These are phyloP conservation scores for Solanum corneliomulleri DNA, from an alignment of 257 asterid genomes.

Conservation along the genomic window DNA sequence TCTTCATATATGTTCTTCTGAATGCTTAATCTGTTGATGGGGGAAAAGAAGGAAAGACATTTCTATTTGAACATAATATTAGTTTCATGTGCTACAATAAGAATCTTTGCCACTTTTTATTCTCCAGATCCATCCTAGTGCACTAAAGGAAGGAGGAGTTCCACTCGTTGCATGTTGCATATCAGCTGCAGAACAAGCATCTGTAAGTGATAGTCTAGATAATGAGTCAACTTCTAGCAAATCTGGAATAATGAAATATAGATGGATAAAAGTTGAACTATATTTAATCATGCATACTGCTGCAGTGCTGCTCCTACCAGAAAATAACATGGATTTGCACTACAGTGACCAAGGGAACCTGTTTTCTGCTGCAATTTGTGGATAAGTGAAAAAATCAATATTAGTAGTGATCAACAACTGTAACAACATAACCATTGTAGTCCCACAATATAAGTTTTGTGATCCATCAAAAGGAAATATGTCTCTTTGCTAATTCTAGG, in stretches of 20 bases:
- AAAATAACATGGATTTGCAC: neutral
- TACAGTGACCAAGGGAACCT: neutral
- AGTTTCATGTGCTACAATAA: neutral
- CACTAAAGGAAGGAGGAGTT: constrained; percentile 77
- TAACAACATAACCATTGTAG: neutral
- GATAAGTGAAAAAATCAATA: neutral
- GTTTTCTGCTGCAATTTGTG: neutral
- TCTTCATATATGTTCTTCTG: neutral
- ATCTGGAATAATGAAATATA: neutral
- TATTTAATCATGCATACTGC: neutral
- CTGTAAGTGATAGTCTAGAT: constrained; percentile 41
- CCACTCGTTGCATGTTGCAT: constrained; percentile 80
- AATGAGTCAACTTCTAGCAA: neutral
- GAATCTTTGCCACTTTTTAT: neutral
- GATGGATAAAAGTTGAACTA: neutral
- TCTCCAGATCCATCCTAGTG: constrained; percentile 89
- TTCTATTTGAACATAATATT: neutral
- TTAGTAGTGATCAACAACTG: neutral
- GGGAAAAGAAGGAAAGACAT: neutral
- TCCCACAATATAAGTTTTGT: neutral
- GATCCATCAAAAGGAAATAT: neutral
- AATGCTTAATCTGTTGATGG: neutral
- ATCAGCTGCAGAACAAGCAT: constrained; percentile 82
- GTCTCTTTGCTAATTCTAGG: neutral
- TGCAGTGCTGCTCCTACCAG: neutral